phyloP scores from a whole-genome alignment of 768 basidiomycete genomes.

The Rhodotorula diobovata region DNA sequence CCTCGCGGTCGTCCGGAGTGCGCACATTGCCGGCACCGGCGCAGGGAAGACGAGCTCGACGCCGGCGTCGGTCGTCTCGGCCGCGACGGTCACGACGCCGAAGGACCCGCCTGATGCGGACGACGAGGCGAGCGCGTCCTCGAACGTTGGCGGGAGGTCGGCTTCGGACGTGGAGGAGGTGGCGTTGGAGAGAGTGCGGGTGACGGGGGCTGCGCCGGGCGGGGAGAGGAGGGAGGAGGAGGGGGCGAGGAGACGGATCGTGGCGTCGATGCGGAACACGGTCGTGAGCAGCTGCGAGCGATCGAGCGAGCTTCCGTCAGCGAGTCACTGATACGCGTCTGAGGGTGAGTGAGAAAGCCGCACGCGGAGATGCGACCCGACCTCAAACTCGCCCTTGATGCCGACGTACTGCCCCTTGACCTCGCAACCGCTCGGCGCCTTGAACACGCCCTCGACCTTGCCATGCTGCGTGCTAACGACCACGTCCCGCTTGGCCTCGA shows the following conservation, averaged over 20 bases:
- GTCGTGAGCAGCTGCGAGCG: neutral
- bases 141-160: neutral
- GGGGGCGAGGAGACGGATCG: neutral
- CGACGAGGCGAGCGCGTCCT: neutral
- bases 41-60: constrained; percentile 1
- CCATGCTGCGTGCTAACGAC: neutral
- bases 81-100: neutral
- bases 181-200: neutral
- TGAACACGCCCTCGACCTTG: constrained; percentile 1
- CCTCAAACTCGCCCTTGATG: neutral
- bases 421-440: neutral
- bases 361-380: constrained; percentile 1
- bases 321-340: too few relatives aligned
- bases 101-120: neutral
- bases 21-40: neutral
- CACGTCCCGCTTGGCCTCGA: neutral
- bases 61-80: constrained; percentile 7
- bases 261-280: constrained; percentile 17
- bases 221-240: neutral
- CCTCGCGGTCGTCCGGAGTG: neutral
- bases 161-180: neutral
- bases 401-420: neutral
- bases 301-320: too few relatives aligned
- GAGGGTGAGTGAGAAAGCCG: neutral
- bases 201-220: neutral